These are phyloP conservation scores for Simplicillium sp. DNA, from an alignment of 2,329 filamentous ascomycete genomes.

Conservation along the genomic window DNA sequence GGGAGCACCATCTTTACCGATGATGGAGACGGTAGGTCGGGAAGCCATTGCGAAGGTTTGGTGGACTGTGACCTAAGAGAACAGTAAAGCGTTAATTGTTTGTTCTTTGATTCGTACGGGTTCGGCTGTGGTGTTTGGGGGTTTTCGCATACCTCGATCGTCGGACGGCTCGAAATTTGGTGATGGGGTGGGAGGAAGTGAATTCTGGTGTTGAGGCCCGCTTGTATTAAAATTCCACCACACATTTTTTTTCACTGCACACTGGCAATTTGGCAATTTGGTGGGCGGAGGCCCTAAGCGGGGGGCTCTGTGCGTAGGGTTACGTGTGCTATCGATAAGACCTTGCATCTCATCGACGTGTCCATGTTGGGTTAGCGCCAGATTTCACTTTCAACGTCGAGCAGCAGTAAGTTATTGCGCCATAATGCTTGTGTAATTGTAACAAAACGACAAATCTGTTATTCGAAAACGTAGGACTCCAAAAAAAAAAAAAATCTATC, in stretches of 20 bases:
- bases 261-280: slow-evolving; percentile 16
- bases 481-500: too few relatives aligned
- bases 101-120: background rate
- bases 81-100: background rate
- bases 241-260: slow-evolving; percentile 17
- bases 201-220: slow-evolving; percentile 15
- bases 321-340: slow-evolving; percentile 7
- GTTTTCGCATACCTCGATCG: slow-evolving; percentile 23
- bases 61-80: slow-evolving; percentile 23
- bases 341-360: too few relatives aligned
- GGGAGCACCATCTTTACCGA: slow-evolving; percentile 90
- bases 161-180: slow-evolving; percentile 28
- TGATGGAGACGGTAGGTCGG: slow-evolving; percentile 94
- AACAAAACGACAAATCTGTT: too few relatives aligned
- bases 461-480: background rate
- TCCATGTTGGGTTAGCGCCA: too few relatives aligned
- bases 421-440: too few relatives aligned
- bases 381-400: slow-evolving; percentile 3
- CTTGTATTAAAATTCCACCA: slow-evolving; percentile 24
- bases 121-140: too few relatives aligned
- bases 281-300: slow-evolving; percentile 30
- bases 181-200: slow-evolving; percentile 19
- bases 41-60: slow-evolving; percentile 66
- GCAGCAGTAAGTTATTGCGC: background rate
- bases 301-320: slow-evolving; percentile 11